phyloP scores from a whole-genome alignment of 352 stramenopile genomes.

The Pythium dissotocum region DNA sequence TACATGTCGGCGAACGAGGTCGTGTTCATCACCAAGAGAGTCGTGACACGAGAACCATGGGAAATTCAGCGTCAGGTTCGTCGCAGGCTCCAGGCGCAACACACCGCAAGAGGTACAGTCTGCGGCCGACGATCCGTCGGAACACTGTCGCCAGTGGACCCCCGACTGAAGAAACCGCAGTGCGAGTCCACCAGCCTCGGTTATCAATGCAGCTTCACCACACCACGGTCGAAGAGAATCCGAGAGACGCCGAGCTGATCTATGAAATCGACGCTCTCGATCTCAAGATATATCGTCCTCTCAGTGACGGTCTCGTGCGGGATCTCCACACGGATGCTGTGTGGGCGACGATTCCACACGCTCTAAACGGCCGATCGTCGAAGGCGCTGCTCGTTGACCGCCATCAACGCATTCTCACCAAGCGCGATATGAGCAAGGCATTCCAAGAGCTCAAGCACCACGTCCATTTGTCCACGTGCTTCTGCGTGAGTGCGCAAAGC shows the following conservation, averaged over 20 bases:
- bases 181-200: neutral
- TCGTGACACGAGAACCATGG: neutral
- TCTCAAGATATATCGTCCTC: conserved; percentile 3
- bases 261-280: conserved; percentile 24
- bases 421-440: conserved; percentile 13
- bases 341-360: conserved; percentile 25
- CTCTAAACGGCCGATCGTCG: conserved; percentile 7
- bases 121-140: neutral
- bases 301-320: neutral
- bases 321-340: conserved; percentile 21
- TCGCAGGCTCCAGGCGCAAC: neutral
- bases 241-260: conserved; percentile 7
- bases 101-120: neutral
- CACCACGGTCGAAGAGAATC: neutral
- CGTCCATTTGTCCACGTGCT: conserved; percentile 13
- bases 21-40: neutral
- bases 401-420: conserved; percentile 17
- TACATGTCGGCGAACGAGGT: neutral
- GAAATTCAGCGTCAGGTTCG: conserved; percentile 1
- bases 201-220: neutral
- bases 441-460: conserved; percentile 26
- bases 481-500: neutral
- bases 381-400: conserved; percentile 24
- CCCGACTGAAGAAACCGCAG: neutral
- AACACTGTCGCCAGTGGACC: conserved; percentile 4